Evolutionary conservation across 257 asterid species (phyloP), one percentile per base, ranked within the genome.

Genomic region (Nicotiana undulata): DNA sequence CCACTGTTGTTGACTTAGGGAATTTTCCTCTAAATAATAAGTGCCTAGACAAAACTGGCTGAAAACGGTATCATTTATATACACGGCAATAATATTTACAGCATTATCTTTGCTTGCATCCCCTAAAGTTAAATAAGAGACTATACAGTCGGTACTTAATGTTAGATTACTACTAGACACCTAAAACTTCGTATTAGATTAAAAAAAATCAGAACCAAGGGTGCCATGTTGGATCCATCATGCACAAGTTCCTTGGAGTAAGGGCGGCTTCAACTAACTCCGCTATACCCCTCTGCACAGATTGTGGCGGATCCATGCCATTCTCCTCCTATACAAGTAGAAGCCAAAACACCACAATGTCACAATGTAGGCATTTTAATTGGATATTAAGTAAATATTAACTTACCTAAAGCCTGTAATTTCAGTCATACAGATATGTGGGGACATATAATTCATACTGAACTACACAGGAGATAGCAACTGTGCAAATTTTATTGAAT

Each of bases 151-250:
- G 4, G 40, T 24, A 74, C 8, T 46, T 72, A 7, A 74, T 49
- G 40, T 26, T 49, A 24, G 61, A 74, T 74, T 46, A 74, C 61
- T 13, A 74, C 55, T 26, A 49, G 5, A 8, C 61, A 49, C 61
- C 79, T 24, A 74, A 74, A 74, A 46, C 5, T 49, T 44, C 24
- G 44, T 34, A 49, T 49, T 8, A 24, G 26, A 74, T 12, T 8
- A 1, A 12, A 7, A 20, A 6, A 72, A 32, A 80, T 86, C 81
- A 95, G 83, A 96, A 94, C 99, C 98, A 96, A 17, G 98, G 98
- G 84, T 96, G 99, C 98, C 99, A 94, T 2, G 98, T 96, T 0
- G 98, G 99, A 87, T 96, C 99, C 98, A 96, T 96, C 98, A 94
- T 96, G 90, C 98, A 96, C 74, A 96, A 90, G 88, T 96, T 90